Base-by-base conservation (phyloP, 768 basidiomycete genomes). In the Dendrothele bispora region DNA sequence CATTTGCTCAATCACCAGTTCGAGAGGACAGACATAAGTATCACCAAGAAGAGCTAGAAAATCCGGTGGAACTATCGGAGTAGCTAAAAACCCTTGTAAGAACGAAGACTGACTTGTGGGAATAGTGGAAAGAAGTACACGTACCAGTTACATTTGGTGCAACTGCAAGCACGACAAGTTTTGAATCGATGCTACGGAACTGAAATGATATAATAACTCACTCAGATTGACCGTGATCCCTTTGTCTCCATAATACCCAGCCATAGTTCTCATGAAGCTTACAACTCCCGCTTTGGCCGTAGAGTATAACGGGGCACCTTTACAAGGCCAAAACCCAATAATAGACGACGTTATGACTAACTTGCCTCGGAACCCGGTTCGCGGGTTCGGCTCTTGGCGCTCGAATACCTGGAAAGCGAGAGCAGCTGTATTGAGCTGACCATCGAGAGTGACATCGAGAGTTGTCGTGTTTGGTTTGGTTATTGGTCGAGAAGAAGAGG, bases 391-490 rank as follows among this genome's bases (percentile, higher is more conserved):
- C 5, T 50, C 49, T 34, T 58, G 56, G 7, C 56, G 49, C 44
- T 58, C 56, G 27, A 58, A 55, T 8, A 52, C 53, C 30, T 58
- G 56, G 12, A 58, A 37, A 4, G 56, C 56, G 10, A 58, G 49
- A 39, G 56, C 40, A 2, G 56, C 56, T 20, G 56, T 58, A 45
- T 58, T 49, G 17, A 58, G 30, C 29, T 55, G 56, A 11, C 56
- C 56, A 17, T 42, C 51, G 14, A 58, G 48, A 32, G 55, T 53
- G 15, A 55, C 53, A 22, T 53, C 30, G 1, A 50, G 30, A 2
- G 56, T 58, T 1, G 39, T 22, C 18, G 50, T 45, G 25, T 58
- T 40, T 3, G 56, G 56, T 25, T 58, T 58, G 25, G 39, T 39
- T 12, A 58, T 34, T 1, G 56, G 51, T 18, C 51, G 51, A 2